Evolutionary conservation across 306 rosid genomes (phyloP), one percentile per base, ranked within the genome.

Genomic region (Quercus glauca): DNA sequence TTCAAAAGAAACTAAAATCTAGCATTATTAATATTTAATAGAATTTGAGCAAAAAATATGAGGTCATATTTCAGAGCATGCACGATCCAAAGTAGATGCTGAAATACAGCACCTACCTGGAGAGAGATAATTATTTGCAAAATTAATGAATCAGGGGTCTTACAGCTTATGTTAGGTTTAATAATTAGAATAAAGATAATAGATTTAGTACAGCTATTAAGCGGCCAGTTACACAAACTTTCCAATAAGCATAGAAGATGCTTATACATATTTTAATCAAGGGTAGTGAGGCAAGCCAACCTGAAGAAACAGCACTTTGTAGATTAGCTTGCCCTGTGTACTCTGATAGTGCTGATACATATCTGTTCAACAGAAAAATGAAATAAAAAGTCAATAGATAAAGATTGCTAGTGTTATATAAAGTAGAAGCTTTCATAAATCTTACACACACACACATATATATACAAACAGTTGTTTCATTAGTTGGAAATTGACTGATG

Each of bases 211-310:
- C 45, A 37, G 45, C 45, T 37, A 37, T 37, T 7, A 37, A 37
- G 45, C 2, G 11, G 45, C 45, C 11, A 37, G 11, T 37, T 37
- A 37, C 25, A 53, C 23, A 8, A n/a, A 55, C 59, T 79, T 79
- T 61, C 45, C 5, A 57, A 28, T 63, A 63, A 76, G 70, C 61
- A 72, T 49, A 19, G 69, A 76, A 78, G 77, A 79, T 52, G 73
- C 19, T 84, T 37, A 55, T 79, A 91, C 99, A 96, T 95, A 88
- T 0, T 69, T 97, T 97, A 79, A 95, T 95, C 94, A 91, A 87
- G 86, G 91, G 99, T 75, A 92, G 63, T 29, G 95, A 70, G 81
- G 96, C 94, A 51, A 98, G 99, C 98, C 98, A 95, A 61, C 94
- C 96, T 57, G 88, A 86, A 73, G 98, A 90, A 84, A 92, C 88